These are phyloP conservation scores for Camellia granthamiana DNA, from an alignment of 148 eudicot genomes.

Conservation along the genomic window DNA sequence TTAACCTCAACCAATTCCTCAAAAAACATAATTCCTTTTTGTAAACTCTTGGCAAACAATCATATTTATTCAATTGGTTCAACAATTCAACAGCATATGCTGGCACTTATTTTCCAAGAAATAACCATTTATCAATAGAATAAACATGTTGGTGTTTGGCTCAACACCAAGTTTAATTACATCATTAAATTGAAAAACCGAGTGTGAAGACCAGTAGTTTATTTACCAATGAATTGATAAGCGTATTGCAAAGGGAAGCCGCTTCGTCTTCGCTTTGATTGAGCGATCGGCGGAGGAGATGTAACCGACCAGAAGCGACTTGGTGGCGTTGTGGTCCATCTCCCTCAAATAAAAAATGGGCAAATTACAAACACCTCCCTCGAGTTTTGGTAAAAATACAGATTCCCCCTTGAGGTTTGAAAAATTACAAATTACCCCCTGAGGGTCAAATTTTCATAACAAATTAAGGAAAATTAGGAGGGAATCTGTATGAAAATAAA, in stretches of 20 bases:
- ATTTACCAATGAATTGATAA: slow-evolving; percentile 50
- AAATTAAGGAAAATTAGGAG: no score
- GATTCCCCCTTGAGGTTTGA: no score
- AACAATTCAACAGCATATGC: slow-evolving; percentile 55
- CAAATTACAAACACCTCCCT: no score
- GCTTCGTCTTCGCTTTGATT: slow-evolving; percentile 45
- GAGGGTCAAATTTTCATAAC: no score
- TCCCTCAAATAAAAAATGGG: no score
- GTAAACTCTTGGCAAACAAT: slow-evolving; percentile 36
- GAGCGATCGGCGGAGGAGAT: no score
- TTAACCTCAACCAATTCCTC: background rate
- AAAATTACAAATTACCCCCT: no score
- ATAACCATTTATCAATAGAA: slow-evolving; percentile 67
- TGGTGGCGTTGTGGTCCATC: no score
- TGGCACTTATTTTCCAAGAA: slow-evolving; percentile 48
- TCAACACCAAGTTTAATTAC: slow-evolving; percentile 38
- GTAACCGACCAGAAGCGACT: no score
- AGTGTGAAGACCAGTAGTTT: slow-evolving; percentile 39
- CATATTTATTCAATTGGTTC: slow-evolving; percentile 40
- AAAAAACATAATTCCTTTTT: no score
- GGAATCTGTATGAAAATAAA: no score
- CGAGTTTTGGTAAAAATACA: no score
- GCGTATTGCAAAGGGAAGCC: slow-evolving; percentile 45
- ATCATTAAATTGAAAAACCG: slow-evolving; percentile 47
- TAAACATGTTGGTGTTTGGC: slow-evolving; percentile 55